These are phyloP conservation scores for Jacaranda mimosifolia DNA, from an alignment of 257 asterid genomes.

Conservation along the genomic window DNA sequence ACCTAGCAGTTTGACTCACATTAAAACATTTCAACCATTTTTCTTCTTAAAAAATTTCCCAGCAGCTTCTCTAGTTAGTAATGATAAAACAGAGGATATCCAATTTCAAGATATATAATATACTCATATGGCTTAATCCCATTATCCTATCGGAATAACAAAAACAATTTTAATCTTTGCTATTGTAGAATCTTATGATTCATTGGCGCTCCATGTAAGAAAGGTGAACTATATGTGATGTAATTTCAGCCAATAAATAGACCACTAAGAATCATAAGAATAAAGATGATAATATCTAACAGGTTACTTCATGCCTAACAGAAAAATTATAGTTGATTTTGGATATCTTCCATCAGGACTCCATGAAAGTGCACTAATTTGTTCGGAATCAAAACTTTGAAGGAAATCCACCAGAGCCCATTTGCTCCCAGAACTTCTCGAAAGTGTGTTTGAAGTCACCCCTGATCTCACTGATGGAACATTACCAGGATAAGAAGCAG, in stretches of 20 bases:
- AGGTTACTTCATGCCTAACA: slow-evolving; percentile 6
- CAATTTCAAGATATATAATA: neutral
- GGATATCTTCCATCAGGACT: slow-evolving; percentile 99
- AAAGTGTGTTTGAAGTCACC: slow-evolving; percentile 68
- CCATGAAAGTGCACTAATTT: slow-evolving; percentile 91
- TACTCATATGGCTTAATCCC: neutral
- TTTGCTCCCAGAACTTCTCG: slow-evolving; percentile 77
- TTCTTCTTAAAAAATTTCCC: neutral
- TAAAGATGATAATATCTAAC: slow-evolving; percentile 10
- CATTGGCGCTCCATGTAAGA: neutral
- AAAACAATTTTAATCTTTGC: neutral
- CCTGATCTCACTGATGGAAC: slow-evolving; percentile 83
- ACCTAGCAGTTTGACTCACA: no score
- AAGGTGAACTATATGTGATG: neutral
- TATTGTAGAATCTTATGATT: no score
- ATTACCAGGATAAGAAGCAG: slow-evolving; percentile 90
- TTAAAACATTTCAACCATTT: neutral
- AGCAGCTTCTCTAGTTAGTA: no score
- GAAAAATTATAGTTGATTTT: slow-evolving; percentile 12
- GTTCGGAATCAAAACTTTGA: slow-evolving; percentile 73
- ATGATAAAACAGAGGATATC: no score
- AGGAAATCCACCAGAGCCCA: slow-evolving; percentile 96
- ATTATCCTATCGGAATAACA: no score
- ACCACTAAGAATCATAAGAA: slow-evolving; percentile 12
- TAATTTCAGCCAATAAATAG: slow-evolving; percentile 28